These are phyloP conservation scores for Neurospora sp. DNA, from an alignment of 495 filamentous ascomycete genomes.

Conservation along the genomic window DNA sequence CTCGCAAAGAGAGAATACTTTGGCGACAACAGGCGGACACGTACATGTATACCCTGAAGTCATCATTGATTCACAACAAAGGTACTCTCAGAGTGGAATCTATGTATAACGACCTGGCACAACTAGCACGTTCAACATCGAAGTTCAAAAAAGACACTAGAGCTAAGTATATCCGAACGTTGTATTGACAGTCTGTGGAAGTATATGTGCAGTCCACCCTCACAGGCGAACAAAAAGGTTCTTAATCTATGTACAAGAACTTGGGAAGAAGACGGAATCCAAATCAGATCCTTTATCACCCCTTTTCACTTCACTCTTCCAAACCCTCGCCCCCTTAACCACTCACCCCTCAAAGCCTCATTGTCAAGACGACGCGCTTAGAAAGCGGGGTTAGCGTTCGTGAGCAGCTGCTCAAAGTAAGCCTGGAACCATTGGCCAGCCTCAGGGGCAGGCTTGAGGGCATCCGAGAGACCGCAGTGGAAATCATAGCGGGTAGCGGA, in stretches of 20 bases:
- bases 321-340: not conserved
- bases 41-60: not conserved
- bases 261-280: not conserved
- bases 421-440: constrained; percentile 73
- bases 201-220: not conserved
- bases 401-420: constrained; percentile 62
- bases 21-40: not conserved
- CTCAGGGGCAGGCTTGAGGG: constrained; percentile 59
- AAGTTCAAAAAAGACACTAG: not conserved
- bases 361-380: constrained; percentile 1
- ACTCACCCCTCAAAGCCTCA: not conserved
- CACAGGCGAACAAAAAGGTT: not conserved
- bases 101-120: not conserved
- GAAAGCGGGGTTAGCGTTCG: constrained; percentile 56
- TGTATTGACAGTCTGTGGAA: not conserved
- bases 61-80: not conserved
- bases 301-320: not conserved
- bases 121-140: not conserved
- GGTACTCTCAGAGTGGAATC: not conserved
- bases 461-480: constrained; percentile 54
- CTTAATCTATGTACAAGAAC: not conserved
- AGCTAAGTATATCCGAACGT: not conserved
- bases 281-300: not conserved
- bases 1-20: no score
- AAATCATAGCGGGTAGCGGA: constrained; percentile 56